Evolutionary conservation across 164 flowering plant genomes (phyloP).

Genomic region (Berberis thunbergii): DNA sequence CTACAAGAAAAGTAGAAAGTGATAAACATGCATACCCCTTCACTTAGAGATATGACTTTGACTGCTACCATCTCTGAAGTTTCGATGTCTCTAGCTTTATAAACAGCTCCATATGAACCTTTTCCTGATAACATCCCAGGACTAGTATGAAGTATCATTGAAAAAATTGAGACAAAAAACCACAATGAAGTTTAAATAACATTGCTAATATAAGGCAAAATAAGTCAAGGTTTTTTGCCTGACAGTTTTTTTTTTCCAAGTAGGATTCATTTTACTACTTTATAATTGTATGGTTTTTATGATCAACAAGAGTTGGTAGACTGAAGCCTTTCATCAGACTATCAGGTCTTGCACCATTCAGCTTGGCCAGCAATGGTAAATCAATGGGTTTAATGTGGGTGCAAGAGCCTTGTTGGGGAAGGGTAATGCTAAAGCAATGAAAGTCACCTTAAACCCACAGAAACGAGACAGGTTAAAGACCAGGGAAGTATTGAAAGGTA

Average conservation of each 20-base stretch:
- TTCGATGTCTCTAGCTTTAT: slow-evolving; percentile 84
- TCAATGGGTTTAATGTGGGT: too few relatives aligned
- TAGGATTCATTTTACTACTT: background rate
- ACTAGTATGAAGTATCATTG: background rate
- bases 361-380: too few relatives aligned
- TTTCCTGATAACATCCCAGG: slow-evolving; percentile 49
- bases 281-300: too few relatives aligned
- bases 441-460: too few relatives aligned
- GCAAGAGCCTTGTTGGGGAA: too few relatives aligned
- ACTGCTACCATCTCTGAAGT: slow-evolving; percentile 97
- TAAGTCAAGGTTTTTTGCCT: too few relatives aligned
- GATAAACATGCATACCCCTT: slow-evolving; percentile 58
- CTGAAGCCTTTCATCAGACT: background rate
- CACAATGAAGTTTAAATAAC: background rate
- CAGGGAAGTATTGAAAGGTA: too few relatives aligned
- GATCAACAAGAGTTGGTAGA: background rate
- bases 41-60: slow-evolving; percentile 86
- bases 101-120: slow-evolving; percentile 97
- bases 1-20: background rate
- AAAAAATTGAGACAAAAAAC: background rate
- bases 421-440: too few relatives aligned
- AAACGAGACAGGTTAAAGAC: too few relatives aligned
- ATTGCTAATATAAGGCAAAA: background rate
- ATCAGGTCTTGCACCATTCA: background rate
- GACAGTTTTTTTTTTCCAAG: background rate